These are phyloP conservation scores for Boletus bicolor DNA, from an alignment of 768 basidiomycete genomes.

Conservation along the genomic window DNA sequence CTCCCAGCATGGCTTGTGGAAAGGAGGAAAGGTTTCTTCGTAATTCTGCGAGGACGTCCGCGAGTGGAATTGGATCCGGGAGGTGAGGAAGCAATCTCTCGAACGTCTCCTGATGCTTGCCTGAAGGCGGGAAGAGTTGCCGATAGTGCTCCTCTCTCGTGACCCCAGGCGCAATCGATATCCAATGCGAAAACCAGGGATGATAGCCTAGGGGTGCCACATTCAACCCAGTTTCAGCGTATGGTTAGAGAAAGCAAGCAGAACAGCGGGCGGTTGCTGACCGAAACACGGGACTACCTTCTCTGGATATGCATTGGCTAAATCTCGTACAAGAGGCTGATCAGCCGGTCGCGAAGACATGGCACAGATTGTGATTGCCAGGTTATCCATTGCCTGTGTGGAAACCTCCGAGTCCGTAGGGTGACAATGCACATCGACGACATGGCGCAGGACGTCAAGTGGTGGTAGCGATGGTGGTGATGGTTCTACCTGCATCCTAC, in stretches of 20 bases:
- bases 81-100: conserved; percentile 57
- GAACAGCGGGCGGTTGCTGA: conserved; percentile 37
- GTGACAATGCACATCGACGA: conserved; percentile 91
- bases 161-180: conserved; percentile 44
- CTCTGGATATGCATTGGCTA: conserved; percentile 58
- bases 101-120: conserved; percentile 42
- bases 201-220: conserved; percentile 65
- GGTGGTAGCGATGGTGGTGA: conserved; percentile 20
- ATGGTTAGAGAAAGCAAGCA: conserved; percentile 10
- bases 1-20: conserved; percentile 81
- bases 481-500: not conserved
- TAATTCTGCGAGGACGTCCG: conserved; percentile 56
- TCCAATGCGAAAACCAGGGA: conserved; percentile 88
- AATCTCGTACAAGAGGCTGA: conserved; percentile 64
- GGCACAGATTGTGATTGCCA: conserved; percentile 72
- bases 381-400: conserved; percentile 46
- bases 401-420: conserved; percentile 72
- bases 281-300: conserved; percentile 89
- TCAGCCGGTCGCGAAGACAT: conserved; percentile 71
- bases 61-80: conserved; percentile 68
- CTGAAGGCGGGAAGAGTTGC: conserved; percentile 53
- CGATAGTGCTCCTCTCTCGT: conserved; percentile 77
- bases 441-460: conserved; percentile 52
- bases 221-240: conserved; percentile 7
- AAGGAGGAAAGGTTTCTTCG: conserved; percentile 56